Percentiles rank a stretch among this genome's conserved stretches.
Conservation (phyloP, 345 rosid genomes). For the Arabis hirsuta region DNA sequence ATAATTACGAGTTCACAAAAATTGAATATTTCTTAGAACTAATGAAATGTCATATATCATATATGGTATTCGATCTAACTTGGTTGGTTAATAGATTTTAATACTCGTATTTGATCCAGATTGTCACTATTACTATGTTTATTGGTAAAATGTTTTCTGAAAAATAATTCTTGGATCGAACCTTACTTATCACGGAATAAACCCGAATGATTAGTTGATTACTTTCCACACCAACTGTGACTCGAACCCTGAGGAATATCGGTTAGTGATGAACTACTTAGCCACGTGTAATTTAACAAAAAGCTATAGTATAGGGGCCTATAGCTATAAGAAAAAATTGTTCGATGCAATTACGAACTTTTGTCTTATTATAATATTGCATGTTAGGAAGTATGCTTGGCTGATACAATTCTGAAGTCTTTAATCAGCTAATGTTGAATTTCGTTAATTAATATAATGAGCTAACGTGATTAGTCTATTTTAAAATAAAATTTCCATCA, state of each 20-base stretch:
- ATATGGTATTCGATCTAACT: constrained; percentile 5
- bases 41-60: constrained; percentile 19
- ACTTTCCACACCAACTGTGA: not conserved
- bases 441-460: too few relatives aligned
- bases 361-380: constrained; percentile 14
- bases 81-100: constrained; percentile 1
- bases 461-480: too few relatives aligned
- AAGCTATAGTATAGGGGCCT: not conserved
- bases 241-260: constrained; percentile 8
- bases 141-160: not conserved
- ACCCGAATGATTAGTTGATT: not conserved
- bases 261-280: constrained; percentile 20
- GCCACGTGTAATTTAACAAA: constrained; percentile 30
- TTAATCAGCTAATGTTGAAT: too few relatives aligned
- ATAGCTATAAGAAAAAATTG: constrained; percentile 24
- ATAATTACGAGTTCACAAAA: not conserved
- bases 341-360: constrained; percentile 20
- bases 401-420: constrained; percentile 6
- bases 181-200: not conserved
- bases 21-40: not conserved
- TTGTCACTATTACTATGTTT: not conserved
- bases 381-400: constrained; percentile 35
- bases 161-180: not conserved
- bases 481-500: not conserved
- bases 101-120: not conserved